Evolutionary conservation across 1,284 basidiomycete genomes (phyloP).

Genomic region (Cutaneotrichosporon mucoides): DNA sequence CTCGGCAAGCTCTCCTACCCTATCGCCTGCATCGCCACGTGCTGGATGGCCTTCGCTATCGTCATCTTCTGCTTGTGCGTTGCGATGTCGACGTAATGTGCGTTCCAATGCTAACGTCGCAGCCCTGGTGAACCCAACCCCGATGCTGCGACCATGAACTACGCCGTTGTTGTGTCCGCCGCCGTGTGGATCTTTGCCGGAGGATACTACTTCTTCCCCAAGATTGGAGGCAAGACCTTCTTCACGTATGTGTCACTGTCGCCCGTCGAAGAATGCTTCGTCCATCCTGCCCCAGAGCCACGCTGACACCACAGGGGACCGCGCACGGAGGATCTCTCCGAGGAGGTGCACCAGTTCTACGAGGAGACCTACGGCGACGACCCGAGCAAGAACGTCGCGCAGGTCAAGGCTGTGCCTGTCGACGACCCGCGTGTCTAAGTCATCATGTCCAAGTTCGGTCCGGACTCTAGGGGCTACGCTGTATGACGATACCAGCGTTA

Average conservation of each 20-base stretch:
- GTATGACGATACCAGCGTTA: too few relatives aligned
- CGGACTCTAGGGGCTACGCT: too few relatives aligned
- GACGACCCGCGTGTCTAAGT: background rate
- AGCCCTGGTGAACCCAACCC: conserved; percentile 37
- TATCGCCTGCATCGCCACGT: conserved; percentile 28
- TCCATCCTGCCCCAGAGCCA: too few relatives aligned
- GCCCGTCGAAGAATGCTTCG: too few relatives aligned
- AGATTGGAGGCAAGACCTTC: conserved; percentile 41
- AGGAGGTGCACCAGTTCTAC: conserved; percentile 16
- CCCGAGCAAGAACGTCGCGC: conserved; percentile 4
- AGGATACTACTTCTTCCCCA: conserved; percentile 34
- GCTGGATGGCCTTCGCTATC: conserved; percentile 41
- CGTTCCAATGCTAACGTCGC: background rate
- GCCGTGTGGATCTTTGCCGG: conserved; percentile 38
- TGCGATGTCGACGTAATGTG: background rate
- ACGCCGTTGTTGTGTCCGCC: conserved; percentile 33
- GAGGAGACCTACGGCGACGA: conserved; percentile 11
- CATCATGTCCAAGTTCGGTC: too few relatives aligned
- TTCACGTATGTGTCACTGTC: conserved; percentile 18
- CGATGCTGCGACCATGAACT: conserved; percentile 35
- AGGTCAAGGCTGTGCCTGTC: conserved; percentile 5
- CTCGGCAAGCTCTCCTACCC: conserved; percentile 31
- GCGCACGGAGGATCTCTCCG: conserved; percentile 10
- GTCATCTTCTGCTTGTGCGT: conserved; percentile 44
- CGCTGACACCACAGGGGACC: conserved; percentile 9